phyloP scores from a whole-genome alignment of 108 stramenopile genomes.

The Cyclotella cryptica region DNA sequence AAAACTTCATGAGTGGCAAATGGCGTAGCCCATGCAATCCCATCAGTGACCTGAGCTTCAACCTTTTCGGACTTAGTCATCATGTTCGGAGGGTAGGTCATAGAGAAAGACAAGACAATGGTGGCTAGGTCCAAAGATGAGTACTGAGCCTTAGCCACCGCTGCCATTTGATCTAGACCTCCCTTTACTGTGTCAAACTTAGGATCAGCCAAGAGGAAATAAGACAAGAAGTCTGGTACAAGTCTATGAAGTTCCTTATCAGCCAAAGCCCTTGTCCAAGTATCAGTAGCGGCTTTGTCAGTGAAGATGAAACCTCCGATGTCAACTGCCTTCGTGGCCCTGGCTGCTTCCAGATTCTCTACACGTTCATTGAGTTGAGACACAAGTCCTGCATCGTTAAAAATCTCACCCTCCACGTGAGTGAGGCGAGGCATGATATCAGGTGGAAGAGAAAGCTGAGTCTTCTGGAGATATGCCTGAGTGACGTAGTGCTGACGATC shows the following conservation, averaged over 20 bases:
- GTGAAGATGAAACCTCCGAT: constrained; percentile 12
- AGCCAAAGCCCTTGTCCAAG: neutral
- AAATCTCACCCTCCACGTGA: neutral
- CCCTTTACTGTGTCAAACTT: neutral
- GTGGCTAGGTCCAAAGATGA: neutral
- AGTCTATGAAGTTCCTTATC: neutral
- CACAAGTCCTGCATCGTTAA: neutral
- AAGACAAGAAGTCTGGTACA: neutral
- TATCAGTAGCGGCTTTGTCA: neutral
- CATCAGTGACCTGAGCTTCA: constrained; percentile 7
- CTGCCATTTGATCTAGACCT: constrained; percentile 3
- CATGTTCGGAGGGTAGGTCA: constrained; percentile 9
- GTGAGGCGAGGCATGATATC: neutral
- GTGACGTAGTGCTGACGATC: neutral
- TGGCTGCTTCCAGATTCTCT: constrained; percentile 1
- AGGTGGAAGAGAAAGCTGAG: neutral
- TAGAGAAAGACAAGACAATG: neutral
- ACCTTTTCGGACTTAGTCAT: neutral
- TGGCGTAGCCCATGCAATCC: neutral
- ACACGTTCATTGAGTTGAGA: neutral
- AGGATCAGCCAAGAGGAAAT: constrained; percentile 1
- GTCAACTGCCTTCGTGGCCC: constrained; percentile 2
- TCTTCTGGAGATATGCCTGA: neutral
- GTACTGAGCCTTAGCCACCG: too few species aligned
- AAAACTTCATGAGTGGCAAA: constrained; percentile 2